Percentiles rank a stretch among this genome's conserved stretches.
These are phyloP conservation scores for Phytophthora litchii DNA, from an alignment of 352 stramenopile genomes.

Conservation along the genomic window DNA sequence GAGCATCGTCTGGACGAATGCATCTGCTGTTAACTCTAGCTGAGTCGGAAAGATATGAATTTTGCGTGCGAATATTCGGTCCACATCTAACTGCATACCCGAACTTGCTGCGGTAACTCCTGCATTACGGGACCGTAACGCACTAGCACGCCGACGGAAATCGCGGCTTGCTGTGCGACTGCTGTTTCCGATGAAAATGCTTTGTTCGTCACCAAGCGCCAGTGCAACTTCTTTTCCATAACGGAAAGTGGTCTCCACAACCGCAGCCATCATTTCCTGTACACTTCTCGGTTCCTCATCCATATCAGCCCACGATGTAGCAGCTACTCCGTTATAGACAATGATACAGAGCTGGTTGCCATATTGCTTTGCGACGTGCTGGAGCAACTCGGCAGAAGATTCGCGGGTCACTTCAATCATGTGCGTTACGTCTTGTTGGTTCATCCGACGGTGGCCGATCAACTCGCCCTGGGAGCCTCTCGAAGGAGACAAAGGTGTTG, in stretches of 20 bases:
- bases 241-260: constrained; percentile 63
- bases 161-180: constrained; percentile 62
- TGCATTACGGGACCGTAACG: constrained; percentile 57
- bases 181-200: constrained; percentile 46
- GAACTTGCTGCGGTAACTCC: constrained; percentile 32
- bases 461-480: constrained; percentile 17
- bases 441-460: constrained; percentile 27
- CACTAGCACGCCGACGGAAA: constrained; percentile 64
- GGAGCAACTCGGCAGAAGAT: constrained; percentile 59
- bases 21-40: constrained; percentile 58
- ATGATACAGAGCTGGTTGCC: constrained; percentile 58
- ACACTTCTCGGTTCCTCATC: constrained; percentile 73
- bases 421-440: constrained; percentile 62
- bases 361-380: constrained; percentile 68
- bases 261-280: constrained; percentile 62
- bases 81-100: constrained; percentile 79
- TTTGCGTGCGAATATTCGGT: constrained; percentile 83
- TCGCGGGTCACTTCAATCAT: constrained; percentile 82
- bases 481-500: constrained; percentile 30
- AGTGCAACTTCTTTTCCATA: constrained; percentile 70
- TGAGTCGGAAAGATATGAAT: constrained; percentile 68
- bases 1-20: constrained; percentile 72
- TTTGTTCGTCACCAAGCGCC: constrained; percentile 66
- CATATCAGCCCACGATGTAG: constrained; percentile 59
- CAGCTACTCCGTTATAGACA: constrained; percentile 46